These are phyloP conservation scores for Rostrohypoxylon terebratum DNA, from an alignment of 495 filamentous ascomycete genomes.

Conservation along the genomic window DNA sequence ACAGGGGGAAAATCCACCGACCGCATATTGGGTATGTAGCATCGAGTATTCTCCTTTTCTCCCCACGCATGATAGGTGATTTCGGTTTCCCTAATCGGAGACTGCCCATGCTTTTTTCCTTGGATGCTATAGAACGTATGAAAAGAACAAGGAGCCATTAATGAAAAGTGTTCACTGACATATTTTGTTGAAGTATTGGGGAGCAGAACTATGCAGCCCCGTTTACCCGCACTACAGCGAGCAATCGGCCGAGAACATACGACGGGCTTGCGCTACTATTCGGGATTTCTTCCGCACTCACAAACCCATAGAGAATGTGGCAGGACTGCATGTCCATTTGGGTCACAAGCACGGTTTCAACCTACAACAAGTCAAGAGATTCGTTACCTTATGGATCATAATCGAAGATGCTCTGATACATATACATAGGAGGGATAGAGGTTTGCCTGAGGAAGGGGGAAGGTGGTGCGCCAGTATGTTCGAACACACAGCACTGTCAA, in stretches of 20 bases:
- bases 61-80: not conserved
- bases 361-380: slow-evolving; percentile 37
- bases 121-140: not conserved
- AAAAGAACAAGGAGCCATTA: not conserved
- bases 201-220: slow-evolving; percentile 43
- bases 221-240: not conserved
- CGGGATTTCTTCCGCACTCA: slow-evolving; percentile 36
- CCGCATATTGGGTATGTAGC: slow-evolving; percentile 20
- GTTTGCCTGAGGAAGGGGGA: not conserved
- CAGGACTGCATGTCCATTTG: slow-evolving; percentile 42
- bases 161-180: slow-evolving; percentile 1
- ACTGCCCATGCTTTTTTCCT: not conserved
- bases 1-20: not conserved
- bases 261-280: slow-evolving; percentile 25
- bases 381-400: slow-evolving; percentile 38
- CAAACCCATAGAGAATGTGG: slow-evolving; percentile 39
- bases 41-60: not conserved
- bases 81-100: not conserved
- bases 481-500: not conserved
- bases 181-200: slow-evolving; percentile 27
- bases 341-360: slow-evolving; percentile 43
- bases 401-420: slow-evolving; percentile 21
- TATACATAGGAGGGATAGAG: slow-evolving; percentile 39
- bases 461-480: not conserved
- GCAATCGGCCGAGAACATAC: slow-evolving; percentile 2